These are phyloP conservation scores for Bipolaris gigantea DNA, from an alignment of 2,329 filamentous ascomycete species.

Conservation along the genomic window DNA sequence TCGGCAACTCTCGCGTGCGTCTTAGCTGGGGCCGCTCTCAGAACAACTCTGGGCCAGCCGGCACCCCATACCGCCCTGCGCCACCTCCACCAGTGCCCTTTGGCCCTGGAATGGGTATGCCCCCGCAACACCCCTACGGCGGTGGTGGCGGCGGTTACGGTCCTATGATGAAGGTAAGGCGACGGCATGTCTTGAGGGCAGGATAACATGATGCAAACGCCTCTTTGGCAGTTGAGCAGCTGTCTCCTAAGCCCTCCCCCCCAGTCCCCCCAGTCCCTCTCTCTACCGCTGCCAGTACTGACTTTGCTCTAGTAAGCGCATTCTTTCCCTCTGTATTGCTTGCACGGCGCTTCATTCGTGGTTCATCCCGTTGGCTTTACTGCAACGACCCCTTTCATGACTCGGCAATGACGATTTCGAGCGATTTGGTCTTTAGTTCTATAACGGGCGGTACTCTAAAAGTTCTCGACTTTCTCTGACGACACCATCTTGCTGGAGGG, in stretches of 20 bases:
- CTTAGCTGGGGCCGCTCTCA: slow-evolving; percentile 97
- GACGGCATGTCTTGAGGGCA: not conserved
- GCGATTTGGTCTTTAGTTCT: slow-evolving; percentile 42
- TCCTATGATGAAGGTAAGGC: slow-evolving; percentile 67
- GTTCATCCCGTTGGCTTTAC: slow-evolving; percentile 40
- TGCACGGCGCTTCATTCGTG: slow-evolving; percentile 40
- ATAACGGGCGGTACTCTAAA: slow-evolving; percentile 44
- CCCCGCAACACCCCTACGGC: slow-evolving; percentile 60
- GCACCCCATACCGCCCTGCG: slow-evolving; percentile 94
- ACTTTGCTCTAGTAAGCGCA: slow-evolving; percentile 40
- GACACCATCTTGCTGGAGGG: slow-evolving; percentile 41
- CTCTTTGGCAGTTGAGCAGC: not conserved
- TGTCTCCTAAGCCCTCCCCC: not conserved
- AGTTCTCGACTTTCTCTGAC: slow-evolving; percentile 44
- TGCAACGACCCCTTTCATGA: slow-evolving; percentile 44
- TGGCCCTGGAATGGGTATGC: slow-evolving; percentile 67
- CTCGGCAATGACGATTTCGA: slow-evolving; percentile 43
- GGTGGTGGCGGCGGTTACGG: slow-evolving; percentile 58
- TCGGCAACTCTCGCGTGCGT: slow-evolving; percentile 96
- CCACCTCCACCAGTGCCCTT: slow-evolving; percentile 73
- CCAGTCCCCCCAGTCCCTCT: not conserved
- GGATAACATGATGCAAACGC: not conserved
- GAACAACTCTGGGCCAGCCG: slow-evolving; percentile 96
- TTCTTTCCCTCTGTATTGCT: slow-evolving; percentile 42
- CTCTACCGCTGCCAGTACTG: slow-evolving; percentile 13